phyloP scores from a whole-genome alignment of 495 filamentous ascomycete genomes.

The Annulohypoxylon stygium region DNA sequence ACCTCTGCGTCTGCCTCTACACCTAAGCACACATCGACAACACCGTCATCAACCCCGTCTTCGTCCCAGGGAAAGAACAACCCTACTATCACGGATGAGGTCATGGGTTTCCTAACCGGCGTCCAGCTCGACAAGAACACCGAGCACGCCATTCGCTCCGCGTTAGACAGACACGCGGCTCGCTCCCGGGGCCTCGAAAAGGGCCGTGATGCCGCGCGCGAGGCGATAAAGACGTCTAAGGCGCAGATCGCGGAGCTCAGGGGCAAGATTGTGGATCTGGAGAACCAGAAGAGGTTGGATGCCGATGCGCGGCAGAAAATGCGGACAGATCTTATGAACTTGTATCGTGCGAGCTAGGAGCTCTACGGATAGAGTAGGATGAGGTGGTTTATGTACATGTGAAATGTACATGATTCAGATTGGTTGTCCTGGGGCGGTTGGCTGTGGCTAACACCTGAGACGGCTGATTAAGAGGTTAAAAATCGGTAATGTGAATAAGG shows the following conservation, averaged over 20 bases:
- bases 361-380: background rate
- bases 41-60: conserved; percentile 17
- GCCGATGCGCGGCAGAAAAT: conserved; percentile 40
- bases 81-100: conserved; percentile 59
- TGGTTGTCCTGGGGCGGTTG: background rate
- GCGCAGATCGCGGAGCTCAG: conserved; percentile 66
- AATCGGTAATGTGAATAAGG: background rate
- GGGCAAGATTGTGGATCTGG: conserved; percentile 60
- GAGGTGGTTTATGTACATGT: background rate
- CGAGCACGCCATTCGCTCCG: conserved; percentile 57
- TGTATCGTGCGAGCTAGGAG: conserved; percentile 36
- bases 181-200: conserved; percentile 68
- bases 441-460: background rate
- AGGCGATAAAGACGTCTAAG: conserved; percentile 72
- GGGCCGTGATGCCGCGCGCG: conserved; percentile 72
- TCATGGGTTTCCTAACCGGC: conserved; percentile 64
- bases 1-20: conserved; percentile 5
- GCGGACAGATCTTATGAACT: conserved; percentile 36
- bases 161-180: conserved; percentile 69
- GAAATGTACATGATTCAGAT: background rate
- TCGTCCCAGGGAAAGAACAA: conserved; percentile 38
- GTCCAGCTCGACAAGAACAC: conserved; percentile 59
- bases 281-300: conserved; percentile 66
- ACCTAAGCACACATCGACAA: background rate
- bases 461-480: background rate